Base-by-base conservation (phyloP, 164 flowering plant species). In the Echeveria elegans region DNA sequence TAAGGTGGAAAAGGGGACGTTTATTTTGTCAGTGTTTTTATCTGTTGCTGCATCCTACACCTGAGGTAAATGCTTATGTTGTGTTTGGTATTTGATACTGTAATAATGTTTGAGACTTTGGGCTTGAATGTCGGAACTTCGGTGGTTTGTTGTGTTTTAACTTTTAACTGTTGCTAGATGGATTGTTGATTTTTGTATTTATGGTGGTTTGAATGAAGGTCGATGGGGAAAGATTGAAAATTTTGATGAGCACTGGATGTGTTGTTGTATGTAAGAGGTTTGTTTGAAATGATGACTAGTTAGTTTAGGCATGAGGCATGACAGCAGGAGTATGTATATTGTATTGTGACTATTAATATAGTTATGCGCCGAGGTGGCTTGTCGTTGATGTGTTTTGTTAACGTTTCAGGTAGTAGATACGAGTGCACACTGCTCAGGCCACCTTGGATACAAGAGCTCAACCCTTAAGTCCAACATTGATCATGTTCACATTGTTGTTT, bases 1-100 rank as follows among this genome's bases (percentile, higher is more conserved):
- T 43, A 68, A 80, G 19, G 88, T 90, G 6, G 81, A 81, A 28
- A 77, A 82, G 0, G 89, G 90, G n/a, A 78, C 81, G n/a, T 66
- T 88, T 85, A 81, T 85, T 81, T 70, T 86, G 7, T 69, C 90
- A 88, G 73, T 86, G 90, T 70, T 82, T 87, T 10, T 87, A 67
- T 61, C 79, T 87, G 65, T 82, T 82, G 50, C 78, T 87, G 1
- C 76, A 78, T 48, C 81, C 87, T 6, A 76, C 79, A 38, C 64
- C 82, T 40, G 79, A 82, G 88, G 93, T 87, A 69, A 61, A 31
- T 52, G n/a, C 53, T 26, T 18, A n/a, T 30, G 64, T 34, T 34
- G 31, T 29, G 40, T 34, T 34, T 34, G 37, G 37, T 34, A 3
- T 34, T 34, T 34, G 37, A 34, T 7, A n/a, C n/a, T n/a, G n/a